Conservation (phyloP, 2,329 filamentous ascomycete species). For the Plectosphaerella cucumerina region DNA sequence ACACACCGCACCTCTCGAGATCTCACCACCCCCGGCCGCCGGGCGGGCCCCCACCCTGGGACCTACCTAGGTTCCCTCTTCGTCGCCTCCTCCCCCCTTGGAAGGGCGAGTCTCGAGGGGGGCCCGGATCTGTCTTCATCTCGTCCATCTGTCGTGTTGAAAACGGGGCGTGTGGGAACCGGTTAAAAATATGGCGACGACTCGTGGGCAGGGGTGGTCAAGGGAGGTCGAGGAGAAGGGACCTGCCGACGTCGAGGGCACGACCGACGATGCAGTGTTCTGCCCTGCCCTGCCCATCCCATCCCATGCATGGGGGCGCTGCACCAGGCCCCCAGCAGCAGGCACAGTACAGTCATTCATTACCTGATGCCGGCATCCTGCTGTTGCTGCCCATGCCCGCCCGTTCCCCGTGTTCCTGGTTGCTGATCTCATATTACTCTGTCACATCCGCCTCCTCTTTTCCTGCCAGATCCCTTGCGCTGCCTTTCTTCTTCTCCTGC, state of each 20-base stretch:
- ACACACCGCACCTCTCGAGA: conserved; percentile 14
- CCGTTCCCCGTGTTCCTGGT: not conserved
- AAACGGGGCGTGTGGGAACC: not conserved
- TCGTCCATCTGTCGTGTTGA: not conserved
- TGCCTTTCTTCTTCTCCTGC: not conserved
- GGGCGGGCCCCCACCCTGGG: conserved; percentile 5
- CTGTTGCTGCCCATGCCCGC: not conserved
- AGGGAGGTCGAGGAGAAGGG: not conserved
- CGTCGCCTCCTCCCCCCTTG: conserved; percentile 5
- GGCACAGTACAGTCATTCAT: not conserved
- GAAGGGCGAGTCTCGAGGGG: not conserved
- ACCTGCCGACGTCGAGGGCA: not conserved
- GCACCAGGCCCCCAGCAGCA: not conserved
- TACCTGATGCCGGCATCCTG: not conserved
- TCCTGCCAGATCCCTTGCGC: not conserved
- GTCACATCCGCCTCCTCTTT: conserved; percentile 2
- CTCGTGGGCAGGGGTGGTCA: too few species aligned
- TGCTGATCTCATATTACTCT: conserved; percentile 5
- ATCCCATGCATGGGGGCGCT: not conserved
- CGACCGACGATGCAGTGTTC: not conserved
- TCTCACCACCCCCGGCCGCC: conserved; percentile 4
- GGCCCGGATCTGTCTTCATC: conserved; percentile 11
- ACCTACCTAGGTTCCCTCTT: not conserved
- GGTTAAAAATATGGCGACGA: not conserved
- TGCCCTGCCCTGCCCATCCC: not conserved